Percentiles rank a stretch among this genome's conserved stretches.
Evolutionary conservation across 1,284 basidiomycete genomes (phyloP).

Genomic region (Somion occarium): DNA sequence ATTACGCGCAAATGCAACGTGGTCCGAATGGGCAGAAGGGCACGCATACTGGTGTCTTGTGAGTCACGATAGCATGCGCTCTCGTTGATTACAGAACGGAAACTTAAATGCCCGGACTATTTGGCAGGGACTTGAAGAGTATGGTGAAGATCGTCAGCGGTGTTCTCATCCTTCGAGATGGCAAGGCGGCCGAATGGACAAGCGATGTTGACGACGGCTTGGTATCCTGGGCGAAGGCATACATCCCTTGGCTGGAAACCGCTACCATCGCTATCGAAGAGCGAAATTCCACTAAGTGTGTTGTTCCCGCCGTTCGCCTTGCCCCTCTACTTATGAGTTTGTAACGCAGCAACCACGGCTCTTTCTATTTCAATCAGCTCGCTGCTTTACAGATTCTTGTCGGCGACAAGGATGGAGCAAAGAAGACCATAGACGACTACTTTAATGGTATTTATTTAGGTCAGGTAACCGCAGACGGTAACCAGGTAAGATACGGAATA

Average conservation of each 20-base stretch:
- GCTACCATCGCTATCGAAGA: conserved; percentile 35
- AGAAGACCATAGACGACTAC: conserved; percentile 22
- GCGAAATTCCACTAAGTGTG: conserved; percentile 46
- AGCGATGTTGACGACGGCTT: conserved; percentile 42
- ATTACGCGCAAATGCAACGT: conserved; percentile 55
- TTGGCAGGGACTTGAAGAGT: conserved; percentile 39
- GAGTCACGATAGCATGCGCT: conserved; percentile 1
- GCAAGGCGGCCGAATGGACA: conserved; percentile 48
- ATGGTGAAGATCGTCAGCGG: conserved; percentile 56
- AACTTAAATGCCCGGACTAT: not conserved
- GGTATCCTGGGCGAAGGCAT: conserved; percentile 42
- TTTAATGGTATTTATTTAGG: conserved; percentile 25
- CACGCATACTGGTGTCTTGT: conserved; percentile 49
- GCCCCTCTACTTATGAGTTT: not conserved
- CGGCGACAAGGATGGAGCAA: conserved; percentile 23
- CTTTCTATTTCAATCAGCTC: conserved; percentile 22
- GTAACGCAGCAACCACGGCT: conserved; percentile 26
- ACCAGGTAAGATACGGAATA: conserved; percentile 25
- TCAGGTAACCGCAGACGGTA: conserved; percentile 28
- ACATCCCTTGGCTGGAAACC: conserved; percentile 51
- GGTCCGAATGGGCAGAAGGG: conserved; percentile 40
- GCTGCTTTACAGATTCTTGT: conserved; percentile 25
- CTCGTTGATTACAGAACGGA: conserved; percentile 1
- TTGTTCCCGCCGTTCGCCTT: not conserved
- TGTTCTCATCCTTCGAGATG: conserved; percentile 49